Percentiles rank a stretch among this genome's conserved stretches.
phyloP scores from a whole-genome alignment of 129 eudicot genomes.

The Logfia minima region DNA sequence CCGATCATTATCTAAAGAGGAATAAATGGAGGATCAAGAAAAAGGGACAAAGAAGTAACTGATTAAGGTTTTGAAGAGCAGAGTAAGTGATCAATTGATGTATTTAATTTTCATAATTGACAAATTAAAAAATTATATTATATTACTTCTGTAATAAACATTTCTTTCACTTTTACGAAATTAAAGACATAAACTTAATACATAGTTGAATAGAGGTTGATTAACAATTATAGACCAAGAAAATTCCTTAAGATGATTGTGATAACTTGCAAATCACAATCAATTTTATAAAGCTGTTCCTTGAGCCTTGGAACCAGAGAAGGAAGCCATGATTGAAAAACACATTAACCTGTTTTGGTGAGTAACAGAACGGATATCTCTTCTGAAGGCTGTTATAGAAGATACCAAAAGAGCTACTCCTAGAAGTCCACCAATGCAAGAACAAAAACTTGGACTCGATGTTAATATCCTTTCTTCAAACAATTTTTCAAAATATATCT shows the following conservation, averaged over 20 bases:
- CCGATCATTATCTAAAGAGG: conserved; percentile 11
- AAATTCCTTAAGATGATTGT: not conserved
- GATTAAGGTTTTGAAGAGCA: not conserved
- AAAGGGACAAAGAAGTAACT: not conserved
- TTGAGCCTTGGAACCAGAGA: not conserved
- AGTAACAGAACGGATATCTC: not conserved
- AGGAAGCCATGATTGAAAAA: not conserved
- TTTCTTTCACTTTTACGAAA: too few species aligned
- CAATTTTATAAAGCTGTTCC: not conserved
- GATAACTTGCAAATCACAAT: not conserved
- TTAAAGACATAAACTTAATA: too few species aligned
- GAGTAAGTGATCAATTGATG: not conserved
- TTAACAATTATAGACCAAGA: not conserved
- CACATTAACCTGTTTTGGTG: not conserved
- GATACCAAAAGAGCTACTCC: not conserved
- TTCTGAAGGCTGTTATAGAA: not conserved
- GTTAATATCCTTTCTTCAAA: not conserved
- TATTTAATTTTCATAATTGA: too few species aligned
- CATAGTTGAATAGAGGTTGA: too few species aligned
- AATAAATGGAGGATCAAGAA: conserved; percentile 17
- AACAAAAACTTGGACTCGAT: not conserved
- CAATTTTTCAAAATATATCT: not conserved
- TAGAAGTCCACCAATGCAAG: not conserved
- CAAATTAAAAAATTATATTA: too few species aligned
- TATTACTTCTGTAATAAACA: too few species aligned